Percentiles rank a stretch among this genome's conserved stretches.
Evolutionary conservation across 208 protist species (phyloP).

Genomic region (Strigomonas culicis): DNA sequence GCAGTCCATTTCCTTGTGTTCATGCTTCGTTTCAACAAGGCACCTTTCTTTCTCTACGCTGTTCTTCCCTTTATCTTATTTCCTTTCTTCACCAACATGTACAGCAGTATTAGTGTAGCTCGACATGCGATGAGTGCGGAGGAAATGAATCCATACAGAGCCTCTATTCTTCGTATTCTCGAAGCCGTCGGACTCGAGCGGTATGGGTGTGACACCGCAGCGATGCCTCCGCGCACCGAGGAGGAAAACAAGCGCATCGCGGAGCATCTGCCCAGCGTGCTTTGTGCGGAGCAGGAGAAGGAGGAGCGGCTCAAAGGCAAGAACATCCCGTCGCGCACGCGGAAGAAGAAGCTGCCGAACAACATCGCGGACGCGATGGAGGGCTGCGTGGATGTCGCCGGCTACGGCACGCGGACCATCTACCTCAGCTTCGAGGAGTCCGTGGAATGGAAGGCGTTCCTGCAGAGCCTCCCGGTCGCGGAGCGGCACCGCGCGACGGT

Average conservation of each 20-base stretch:
- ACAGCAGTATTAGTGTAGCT: no score
- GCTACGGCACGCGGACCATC: constrained; percentile 24
- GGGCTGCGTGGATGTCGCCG: background rate
- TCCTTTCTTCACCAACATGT: no score
- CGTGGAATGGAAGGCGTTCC: constrained; percentile 60
- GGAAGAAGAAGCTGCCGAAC: constrained; percentile 18
- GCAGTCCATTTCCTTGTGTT: background rate
- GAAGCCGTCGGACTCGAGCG: constrained; percentile 46
- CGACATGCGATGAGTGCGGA: no score
- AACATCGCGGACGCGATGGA: background rate
- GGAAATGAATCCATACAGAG: constrained; percentile 66
- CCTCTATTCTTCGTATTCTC: constrained; percentile 52
- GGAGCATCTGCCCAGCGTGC: constrained; percentile 12
- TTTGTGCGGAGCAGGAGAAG: constrained; percentile 12
- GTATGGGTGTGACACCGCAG: constrained; percentile 38
- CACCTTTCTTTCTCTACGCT: no score
- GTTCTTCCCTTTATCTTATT: no score
- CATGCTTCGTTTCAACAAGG: no score
- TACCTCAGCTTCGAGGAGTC: constrained; percentile 62
- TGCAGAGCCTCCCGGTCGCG: constrained; percentile 23
- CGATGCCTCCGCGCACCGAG: constrained; percentile 31
- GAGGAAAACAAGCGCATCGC: constrained; percentile 26
- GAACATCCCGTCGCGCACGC: background rate
- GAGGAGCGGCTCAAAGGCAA: constrained; percentile 17
- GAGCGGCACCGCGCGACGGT: constrained; percentile 55